A percentile compares a stretch with the other conserved stretches of the same genome.
These are phyloP conservation scores for Acer negundo DNA, from an alignment of 345 rosid genomes.

Conservation along the genomic window DNA sequence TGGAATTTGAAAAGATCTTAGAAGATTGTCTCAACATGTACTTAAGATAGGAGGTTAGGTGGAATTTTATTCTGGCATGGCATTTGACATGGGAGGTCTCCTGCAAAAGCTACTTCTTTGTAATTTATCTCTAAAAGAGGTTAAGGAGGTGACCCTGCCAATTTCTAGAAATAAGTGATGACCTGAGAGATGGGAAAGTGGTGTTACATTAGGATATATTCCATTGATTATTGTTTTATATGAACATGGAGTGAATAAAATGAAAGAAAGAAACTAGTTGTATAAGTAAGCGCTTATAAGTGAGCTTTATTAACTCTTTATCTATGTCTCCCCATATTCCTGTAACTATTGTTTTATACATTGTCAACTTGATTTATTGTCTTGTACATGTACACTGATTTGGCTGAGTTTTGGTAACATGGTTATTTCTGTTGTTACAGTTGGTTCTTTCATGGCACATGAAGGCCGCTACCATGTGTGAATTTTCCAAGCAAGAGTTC, in stretches of 20 bases:
- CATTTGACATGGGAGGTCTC: neutral
- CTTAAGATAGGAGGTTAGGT: neutral
- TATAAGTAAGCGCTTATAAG: neutral
- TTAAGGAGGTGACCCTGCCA: neutral
- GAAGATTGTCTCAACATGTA: neutral
- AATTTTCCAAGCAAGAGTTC: slow-evolving; percentile 91
- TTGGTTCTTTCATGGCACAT: slow-evolving; percentile 99
- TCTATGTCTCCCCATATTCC: neutral
- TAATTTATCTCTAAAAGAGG: neutral
- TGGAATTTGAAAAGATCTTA: neutral
- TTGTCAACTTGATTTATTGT: slow-evolving; percentile 2
- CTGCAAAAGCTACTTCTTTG: neutral
- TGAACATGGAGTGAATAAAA: neutral
- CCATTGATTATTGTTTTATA: neutral
- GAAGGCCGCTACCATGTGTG: slow-evolving; percentile 99
- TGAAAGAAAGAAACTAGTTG: neutral
- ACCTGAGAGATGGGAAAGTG: neutral
- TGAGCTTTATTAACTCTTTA: neutral
- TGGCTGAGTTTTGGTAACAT: slow-evolving; percentile 7
- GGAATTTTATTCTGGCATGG: neutral
- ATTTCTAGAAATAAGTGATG: neutral
- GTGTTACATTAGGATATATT: neutral
- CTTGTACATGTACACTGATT: neutral
- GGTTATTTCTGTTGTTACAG: slow-evolving; percentile 42
- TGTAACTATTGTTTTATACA: neutral